Evolutionary conservation across 169 alveolate genomes (phyloP).

Genomic region (Perkinsus chesapeaki): DNA sequence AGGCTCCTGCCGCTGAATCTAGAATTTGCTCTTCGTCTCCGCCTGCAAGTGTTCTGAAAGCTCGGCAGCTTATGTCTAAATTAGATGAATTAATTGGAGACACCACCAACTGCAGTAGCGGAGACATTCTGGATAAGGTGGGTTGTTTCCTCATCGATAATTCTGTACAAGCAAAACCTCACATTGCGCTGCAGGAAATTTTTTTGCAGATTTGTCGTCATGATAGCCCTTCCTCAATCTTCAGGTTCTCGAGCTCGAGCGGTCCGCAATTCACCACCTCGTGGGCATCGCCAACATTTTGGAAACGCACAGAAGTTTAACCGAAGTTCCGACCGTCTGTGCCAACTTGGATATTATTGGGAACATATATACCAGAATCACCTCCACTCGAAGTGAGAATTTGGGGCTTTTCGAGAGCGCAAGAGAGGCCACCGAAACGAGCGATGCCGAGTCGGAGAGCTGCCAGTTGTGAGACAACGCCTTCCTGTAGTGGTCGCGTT

Average conservation of each 20-base stretch:
- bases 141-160: too few species aligned
- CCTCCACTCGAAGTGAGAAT: background rate
- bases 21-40: background rate
- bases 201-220: too few species aligned
- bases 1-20: too few species aligned
- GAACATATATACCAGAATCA: background rate
- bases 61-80: background rate
- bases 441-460: background rate
- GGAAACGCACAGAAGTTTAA: background rate
- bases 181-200: too few species aligned
- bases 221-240: too few species aligned
- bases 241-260: background rate
- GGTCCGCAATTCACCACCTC: background rate
- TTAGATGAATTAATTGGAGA: background rate
- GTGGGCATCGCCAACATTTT: background rate
- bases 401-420: background rate
- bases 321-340: background rate
- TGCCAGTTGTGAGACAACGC: background rate
- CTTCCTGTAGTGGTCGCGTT: background rate
- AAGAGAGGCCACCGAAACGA: background rate
- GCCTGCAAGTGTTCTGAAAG: background rate
- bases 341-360: background rate
- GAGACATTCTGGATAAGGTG: background rate
- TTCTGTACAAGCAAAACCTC: too few species aligned
- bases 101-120: background rate